Base-by-base conservation (phyloP, 352 stramenopile species). In the Phytophthora fragariaefolia region DNA sequence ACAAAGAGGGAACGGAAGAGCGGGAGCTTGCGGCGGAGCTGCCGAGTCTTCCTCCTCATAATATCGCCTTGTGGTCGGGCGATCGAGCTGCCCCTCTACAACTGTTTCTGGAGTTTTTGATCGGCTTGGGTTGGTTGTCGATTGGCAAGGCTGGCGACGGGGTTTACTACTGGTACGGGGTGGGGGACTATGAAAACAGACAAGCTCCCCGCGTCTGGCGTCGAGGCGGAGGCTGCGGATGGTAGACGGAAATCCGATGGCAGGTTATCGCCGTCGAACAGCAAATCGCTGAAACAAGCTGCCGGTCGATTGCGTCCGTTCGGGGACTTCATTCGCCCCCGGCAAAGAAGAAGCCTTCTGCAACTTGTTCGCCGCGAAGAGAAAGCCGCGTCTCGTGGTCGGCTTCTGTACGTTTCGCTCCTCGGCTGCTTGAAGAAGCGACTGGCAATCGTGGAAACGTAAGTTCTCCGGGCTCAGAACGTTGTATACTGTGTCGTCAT, bases 361-460 rank as follows among this genome's bases (percentile, higher is more conserved):
- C n/a, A 34, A 27, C 30, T 59, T 78, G 40, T 34, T 71, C 18
- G 51, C 55, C 32, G 57, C 71, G 45, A 79, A 79, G 24, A 55
- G 59, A 24, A 76, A 74, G 1, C 59, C 58, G 18, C 51, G 58
- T 30, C 55, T 58, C 7, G 63, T 57, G 0, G 59, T 55, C 27
- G 58, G 36, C 32, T 67, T 68, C 38, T 63, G 54, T 12, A 13
- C 26, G 20, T 4, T 65, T n/a, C 50, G 69, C 6, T 71, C 71
- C 56, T 73, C 63, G 4, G 67, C 63, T 9, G 55, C 68, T 64
- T 74, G 49, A 45, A 79, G 63, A 18, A 79, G 47, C 22, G 71
- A 79, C 56, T 76, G 68, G 10, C 58, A 74, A 24, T 79, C 67
- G 48, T 79, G 73, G 55, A 80, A 77, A 22, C 64, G 72, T 15